phyloP scores from a whole-genome alignment of 140 eudicot species.

The Flaveria floridana region DNA sequence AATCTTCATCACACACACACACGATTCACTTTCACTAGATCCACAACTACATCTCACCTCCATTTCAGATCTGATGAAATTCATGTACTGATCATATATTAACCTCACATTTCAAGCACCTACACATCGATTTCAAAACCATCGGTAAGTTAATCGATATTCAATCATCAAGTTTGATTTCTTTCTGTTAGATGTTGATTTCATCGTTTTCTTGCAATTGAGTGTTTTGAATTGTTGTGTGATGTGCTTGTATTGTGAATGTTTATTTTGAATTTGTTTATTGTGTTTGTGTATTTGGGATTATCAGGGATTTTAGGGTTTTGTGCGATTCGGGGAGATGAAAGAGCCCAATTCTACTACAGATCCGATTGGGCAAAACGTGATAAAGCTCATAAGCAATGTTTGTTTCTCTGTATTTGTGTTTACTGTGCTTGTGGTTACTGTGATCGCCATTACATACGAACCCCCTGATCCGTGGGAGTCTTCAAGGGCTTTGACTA shows the following conservation, averaged over 20 bases:
- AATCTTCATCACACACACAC: neutral
- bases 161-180: neutral
- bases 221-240: conserved; percentile 11
- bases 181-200: neutral
- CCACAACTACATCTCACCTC: neutral
- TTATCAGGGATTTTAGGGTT: conserved; percentile 24
- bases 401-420: conserved; percentile 96
- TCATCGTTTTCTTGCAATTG: neutral
- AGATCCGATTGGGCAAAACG: conserved; percentile 90
- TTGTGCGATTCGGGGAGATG: conserved; percentile 56
- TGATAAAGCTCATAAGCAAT: conserved; percentile 82
- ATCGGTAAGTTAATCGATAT: conserved; percentile 33
- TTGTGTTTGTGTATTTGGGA: conserved; percentile 1
- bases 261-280: conserved; percentile 16
- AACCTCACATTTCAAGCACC: neutral
- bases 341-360: conserved; percentile 59
- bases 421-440: conserved; percentile 70
- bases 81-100: conserved; percentile 9
- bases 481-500: conserved; percentile 79
- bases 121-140: conserved; percentile 32
- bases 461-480: conserved; percentile 99
- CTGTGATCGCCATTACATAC: conserved; percentile 90
- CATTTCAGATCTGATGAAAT: conserved; percentile 28
- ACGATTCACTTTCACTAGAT: conserved; percentile 25
- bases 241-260: conserved; percentile 18